Percentiles rank a stretch among this genome's conserved stretches.
Conservation (phyloP, 139 green algal genomes). For the Coelastrella sp. region DNA sequence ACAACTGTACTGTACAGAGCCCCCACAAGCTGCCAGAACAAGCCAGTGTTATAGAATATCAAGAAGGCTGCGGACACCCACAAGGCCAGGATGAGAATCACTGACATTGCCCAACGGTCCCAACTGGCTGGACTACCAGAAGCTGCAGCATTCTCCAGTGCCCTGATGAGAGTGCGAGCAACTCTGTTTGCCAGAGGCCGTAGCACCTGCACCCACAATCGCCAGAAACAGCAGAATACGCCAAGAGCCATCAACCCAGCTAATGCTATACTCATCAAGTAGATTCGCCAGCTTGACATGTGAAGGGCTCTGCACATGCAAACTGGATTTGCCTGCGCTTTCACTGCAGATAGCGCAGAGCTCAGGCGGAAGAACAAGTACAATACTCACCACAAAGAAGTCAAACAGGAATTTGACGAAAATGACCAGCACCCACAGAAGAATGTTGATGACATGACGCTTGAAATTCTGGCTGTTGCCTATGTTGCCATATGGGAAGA, state of each 20-base stretch:
- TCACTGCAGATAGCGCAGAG: no score
- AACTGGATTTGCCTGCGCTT: no score
- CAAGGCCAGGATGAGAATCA: background rate
- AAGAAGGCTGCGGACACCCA: constrained; percentile 14
- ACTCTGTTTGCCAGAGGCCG: background rate
- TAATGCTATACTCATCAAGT: no score
- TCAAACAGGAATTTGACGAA: constrained; percentile 36
- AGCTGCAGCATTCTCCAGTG: background rate
- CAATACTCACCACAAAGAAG: constrained; percentile 35
- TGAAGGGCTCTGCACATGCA: no score
- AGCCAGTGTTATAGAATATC: constrained; percentile 35
- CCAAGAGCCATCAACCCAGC: no score
- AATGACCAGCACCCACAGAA: constrained; percentile 22
- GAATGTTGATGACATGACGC: constrained; percentile 5
- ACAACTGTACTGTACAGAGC: constrained; percentile 20
- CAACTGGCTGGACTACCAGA: background rate
- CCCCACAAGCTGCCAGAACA: constrained; percentile 37
- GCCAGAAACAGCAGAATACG: background rate
- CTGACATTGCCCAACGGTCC: background rate
- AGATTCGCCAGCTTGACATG: no score
- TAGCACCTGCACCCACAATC: background rate
- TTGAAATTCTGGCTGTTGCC: constrained; percentile 9
- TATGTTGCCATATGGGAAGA: constrained; percentile 14
- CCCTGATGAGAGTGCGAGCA: background rate
- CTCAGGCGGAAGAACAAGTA: background rate